A percentile compares a stretch with the other conserved stretches of the same genome.
phyloP scores from a whole-genome alignment of 176 grass and related monocot genomes.

The Phoenix dactylifera region DNA sequence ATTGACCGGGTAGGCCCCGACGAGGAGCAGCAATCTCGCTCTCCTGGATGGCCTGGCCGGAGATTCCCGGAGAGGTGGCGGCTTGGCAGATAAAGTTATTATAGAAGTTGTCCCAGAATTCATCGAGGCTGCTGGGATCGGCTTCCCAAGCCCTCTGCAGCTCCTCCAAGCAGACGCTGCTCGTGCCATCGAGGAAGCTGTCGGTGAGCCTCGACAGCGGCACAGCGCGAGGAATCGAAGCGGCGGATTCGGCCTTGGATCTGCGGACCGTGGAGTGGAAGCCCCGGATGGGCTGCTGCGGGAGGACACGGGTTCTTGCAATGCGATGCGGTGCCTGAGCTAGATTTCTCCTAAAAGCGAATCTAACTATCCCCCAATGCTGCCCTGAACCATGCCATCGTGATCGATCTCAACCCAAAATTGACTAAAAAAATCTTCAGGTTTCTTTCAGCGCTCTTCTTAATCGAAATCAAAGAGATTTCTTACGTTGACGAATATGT shows the following conservation, averaged over 20 bases:
- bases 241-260: constrained; percentile 13
- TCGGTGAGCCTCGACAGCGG: constrained; percentile 31
- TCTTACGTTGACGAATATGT: too few species aligned
- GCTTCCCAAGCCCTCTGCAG: constrained; percentile 41
- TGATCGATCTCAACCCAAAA: constrained; percentile 28
- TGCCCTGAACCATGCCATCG: constrained; percentile 16
- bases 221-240: constrained; percentile 27
- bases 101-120: constrained; percentile 49
- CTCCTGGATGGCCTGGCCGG: constrained; percentile 41
- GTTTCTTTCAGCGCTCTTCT: too few species aligned
- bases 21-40: constrained; percentile 18
- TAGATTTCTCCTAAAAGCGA: constrained; percentile 8
- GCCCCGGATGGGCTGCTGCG: constrained; percentile 18
- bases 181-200: constrained; percentile 43
- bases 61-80: constrained; percentile 31
- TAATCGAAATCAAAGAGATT: background rate
- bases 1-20: constrained; percentile 43
- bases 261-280: constrained; percentile 16
- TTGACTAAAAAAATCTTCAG: background rate
- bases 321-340: background rate
- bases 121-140: constrained; percentile 37
- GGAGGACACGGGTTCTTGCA: background rate
- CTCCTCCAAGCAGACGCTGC: constrained; percentile 47
- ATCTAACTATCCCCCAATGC: background rate
- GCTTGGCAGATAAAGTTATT: constrained; percentile 44